phyloP scores from a whole-genome alignment of 2,329 filamentous ascomycete genomes.

The Colletotrichum destructivum region DNA sequence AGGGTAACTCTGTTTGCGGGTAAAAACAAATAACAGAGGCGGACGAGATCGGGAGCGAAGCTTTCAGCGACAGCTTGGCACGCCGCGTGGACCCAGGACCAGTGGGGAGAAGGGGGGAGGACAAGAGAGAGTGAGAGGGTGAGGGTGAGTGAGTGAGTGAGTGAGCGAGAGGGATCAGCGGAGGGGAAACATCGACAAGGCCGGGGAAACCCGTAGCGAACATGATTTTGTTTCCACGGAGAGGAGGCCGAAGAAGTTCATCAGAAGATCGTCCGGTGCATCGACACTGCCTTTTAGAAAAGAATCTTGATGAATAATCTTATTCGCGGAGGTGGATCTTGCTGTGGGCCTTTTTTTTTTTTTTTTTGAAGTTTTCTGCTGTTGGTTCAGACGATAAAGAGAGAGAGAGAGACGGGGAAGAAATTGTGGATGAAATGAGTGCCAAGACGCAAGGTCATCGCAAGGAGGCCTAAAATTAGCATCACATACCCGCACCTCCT shows the following conservation, averaged over 20 bases:
- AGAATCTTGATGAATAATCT: no score
- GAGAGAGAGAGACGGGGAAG: background rate
- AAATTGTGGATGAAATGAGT: background rate
- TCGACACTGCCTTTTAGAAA: no score
- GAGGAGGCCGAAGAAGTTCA: background rate
- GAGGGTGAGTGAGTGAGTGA: no score
- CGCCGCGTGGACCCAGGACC: slow-evolving; percentile 1
- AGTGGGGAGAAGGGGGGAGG: no score
- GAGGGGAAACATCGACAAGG: background rate
- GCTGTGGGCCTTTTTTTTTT: background rate
- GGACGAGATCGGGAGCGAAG: slow-evolving; percentile 1
- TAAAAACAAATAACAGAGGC: no score
- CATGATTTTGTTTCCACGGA: background rate
- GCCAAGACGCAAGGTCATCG: slow-evolving; percentile 24
- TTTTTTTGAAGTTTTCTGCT: background rate
- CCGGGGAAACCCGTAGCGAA: background rate
- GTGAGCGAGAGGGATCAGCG: slow-evolving; percentile 17
- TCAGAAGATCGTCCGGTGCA: background rate
- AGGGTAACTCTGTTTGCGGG: background rate
- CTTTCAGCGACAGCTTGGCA: slow-evolving; percentile 17
- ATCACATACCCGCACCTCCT: slow-evolving; percentile 19
- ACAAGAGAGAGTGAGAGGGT: no score
- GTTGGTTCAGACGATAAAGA: background rate
- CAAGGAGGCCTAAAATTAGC: slow-evolving; percentile 35
- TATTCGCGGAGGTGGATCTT: background rate